These are phyloP conservation scores for Fraxinus angustifolia DNA, from an alignment of 305 asterid species.

Conservation along the genomic window DNA sequence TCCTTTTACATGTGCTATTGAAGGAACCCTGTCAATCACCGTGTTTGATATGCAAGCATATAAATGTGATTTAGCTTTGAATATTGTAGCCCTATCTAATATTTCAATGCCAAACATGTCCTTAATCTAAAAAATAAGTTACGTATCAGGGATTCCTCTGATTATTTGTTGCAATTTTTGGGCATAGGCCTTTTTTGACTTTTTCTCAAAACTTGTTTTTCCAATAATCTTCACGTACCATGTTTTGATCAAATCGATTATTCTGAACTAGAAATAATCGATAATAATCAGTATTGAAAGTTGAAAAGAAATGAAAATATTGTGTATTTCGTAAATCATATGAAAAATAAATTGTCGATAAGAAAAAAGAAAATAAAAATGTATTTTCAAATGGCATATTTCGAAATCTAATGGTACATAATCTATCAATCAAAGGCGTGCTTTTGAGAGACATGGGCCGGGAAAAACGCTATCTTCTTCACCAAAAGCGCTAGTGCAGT, in stretches of 20 bases:
- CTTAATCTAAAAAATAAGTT: not conserved
- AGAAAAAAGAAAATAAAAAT: not conserved
- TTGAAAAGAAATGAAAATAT: too few species aligned
- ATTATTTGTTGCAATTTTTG: not conserved
- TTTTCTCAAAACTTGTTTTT: not conserved
- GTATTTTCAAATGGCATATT: not conserved
- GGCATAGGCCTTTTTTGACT: not conserved
- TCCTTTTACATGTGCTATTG: not conserved
- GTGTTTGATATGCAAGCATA: not conserved
- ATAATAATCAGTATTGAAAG: not conserved
- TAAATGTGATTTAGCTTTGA: not conserved
- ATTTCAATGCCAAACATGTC: not conserved
- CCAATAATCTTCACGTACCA: not conserved
- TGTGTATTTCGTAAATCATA: too few species aligned
- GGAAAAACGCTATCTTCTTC: conserved; percentile 30
- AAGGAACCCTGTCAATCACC: not conserved
- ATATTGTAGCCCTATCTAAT: not conserved
- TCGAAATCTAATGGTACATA: not conserved
- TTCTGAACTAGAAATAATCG: not conserved
- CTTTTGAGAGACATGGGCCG: conserved; percentile 36
- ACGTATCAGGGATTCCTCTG: not conserved
- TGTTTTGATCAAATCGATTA: not conserved
- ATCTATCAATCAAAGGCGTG: not conserved
- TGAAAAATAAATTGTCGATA: not conserved
- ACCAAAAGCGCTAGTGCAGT: conserved; percentile 46